These are phyloP conservation scores for Yamadazyma jaroonii DNA, from an alignment of 1,139 yeast genomes.

Conservation along the genomic window DNA sequence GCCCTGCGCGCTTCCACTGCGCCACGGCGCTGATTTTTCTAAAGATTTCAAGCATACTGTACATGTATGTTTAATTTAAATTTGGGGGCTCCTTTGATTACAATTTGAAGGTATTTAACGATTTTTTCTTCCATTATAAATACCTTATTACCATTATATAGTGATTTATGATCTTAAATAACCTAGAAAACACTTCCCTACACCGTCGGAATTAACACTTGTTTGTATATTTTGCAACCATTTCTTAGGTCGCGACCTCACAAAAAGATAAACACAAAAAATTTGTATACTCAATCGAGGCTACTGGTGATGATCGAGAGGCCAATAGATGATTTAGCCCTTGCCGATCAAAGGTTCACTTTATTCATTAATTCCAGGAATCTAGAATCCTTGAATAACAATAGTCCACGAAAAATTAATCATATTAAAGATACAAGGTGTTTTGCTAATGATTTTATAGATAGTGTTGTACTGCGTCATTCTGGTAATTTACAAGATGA, in stretches of 20 bases:
- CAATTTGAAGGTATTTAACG: no score
- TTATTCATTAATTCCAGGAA: constrained; percentile 2
- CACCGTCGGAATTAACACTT: no score
- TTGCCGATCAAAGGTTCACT: constrained; percentile 4
- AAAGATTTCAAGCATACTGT: no score
- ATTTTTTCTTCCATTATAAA: no score
- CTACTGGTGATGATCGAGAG: constrained; percentile 1
- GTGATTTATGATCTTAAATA: no score
- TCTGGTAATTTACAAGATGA: background rate
- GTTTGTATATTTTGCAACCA: background rate
- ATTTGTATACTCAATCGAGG: background rate
- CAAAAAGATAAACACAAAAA: constrained; percentile 5
- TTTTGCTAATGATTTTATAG: constrained; percentile 7
- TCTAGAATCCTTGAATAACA: background rate
- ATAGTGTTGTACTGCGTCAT: background rate
- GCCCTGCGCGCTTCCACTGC: constrained; percentile 99
- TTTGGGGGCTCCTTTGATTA: no score
- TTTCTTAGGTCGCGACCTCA: constrained; percentile 1
- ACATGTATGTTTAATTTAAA: no score
- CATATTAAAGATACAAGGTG: constrained; percentile 4
- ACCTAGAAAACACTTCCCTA: no score
- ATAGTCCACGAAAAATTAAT: no score
- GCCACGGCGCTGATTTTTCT: constrained; percentile 69
- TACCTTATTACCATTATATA: no score
- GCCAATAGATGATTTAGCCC: constrained; percentile 1